phyloP scores from a whole-genome alignment of 768 basidiomycete species.

The Hemileccinum rubropunctum region DNA sequence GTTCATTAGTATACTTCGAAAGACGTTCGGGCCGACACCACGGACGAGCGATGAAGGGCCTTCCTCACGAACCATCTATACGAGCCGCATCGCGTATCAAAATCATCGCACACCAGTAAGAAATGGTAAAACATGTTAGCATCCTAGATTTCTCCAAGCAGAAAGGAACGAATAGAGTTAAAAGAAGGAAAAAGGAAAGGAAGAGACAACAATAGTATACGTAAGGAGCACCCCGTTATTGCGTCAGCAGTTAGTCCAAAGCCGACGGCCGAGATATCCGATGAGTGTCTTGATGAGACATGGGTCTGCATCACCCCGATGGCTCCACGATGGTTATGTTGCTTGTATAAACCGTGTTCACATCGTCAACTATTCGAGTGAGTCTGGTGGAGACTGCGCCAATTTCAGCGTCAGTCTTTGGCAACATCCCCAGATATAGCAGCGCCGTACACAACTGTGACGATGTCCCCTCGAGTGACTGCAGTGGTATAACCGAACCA shows the following conservation, averaged over 20 bases:
- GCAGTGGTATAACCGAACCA: background rate
- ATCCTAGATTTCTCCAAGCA: background rate
- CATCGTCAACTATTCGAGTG: background rate
- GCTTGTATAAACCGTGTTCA: background rate
- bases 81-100: background rate
- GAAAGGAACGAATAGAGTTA: background rate
- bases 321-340: background rate
- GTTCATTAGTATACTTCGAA: conserved; percentile 87
- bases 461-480: no score
- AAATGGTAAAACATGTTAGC: conserved; percentile 5
- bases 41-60: conserved; percentile 71
- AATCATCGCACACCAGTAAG: background rate
- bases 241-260: background rate
- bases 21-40: conserved; percentile 81
- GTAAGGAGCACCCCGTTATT: background rate
- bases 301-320: background rate
- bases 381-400: background rate
- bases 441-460: no score
- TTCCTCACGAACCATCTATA: conserved; percentile 85
- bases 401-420: no score
- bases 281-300: background rate
- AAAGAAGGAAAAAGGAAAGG: background rate
- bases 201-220: background rate
- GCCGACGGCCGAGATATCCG: background rate
- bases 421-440: no score